Evolutionary conservation across 352 stramenopile species (phyloP).

Genomic region (Phytophthora citricola): DNA sequence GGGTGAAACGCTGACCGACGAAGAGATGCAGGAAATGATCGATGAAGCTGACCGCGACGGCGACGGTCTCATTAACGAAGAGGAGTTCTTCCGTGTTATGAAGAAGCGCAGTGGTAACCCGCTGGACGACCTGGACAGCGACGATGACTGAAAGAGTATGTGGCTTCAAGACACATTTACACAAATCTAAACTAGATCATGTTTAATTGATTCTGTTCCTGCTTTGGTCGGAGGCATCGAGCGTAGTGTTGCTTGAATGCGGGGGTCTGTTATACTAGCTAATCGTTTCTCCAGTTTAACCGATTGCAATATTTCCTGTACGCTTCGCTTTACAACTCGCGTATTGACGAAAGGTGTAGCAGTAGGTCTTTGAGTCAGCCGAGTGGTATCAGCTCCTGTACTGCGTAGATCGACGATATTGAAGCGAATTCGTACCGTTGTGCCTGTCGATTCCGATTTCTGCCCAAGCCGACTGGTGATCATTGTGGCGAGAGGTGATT

Average conservation of each 20-base stretch:
- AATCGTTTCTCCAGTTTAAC: constrained; percentile 57
- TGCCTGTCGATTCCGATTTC: constrained; percentile 46
- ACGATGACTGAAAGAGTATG: constrained; percentile 72
- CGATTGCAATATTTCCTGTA: constrained; percentile 73
- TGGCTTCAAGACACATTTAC: too few relatives aligned
- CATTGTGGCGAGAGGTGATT: constrained; percentile 25
- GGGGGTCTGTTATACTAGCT: constrained; percentile 26
- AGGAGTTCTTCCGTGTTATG: constrained; percentile 97
- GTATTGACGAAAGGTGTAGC: constrained; percentile 5
- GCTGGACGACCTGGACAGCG: constrained; percentile 91
- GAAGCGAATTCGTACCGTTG: constrained; percentile 52
- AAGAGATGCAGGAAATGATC: constrained; percentile 95
- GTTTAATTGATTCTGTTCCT: constrained; percentile 35
- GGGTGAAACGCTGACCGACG: constrained; percentile 70
- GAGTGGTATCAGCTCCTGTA: not conserved
- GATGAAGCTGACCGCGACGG: constrained; percentile 94
- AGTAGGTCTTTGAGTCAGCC: not conserved
- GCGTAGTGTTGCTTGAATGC: constrained; percentile 15
- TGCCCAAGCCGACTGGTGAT: constrained; percentile 40
- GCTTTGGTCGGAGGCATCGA: constrained; percentile 5
- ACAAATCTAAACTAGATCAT: constrained; percentile 21
- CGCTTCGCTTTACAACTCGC: constrained; percentile 68
- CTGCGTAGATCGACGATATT: constrained; percentile 38
- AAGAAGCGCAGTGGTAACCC: constrained; percentile 95
- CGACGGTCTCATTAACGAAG: constrained; percentile 94